A percentile compares a stretch with the other conserved stretches of the same genome.
These are phyloP conservation scores for Zasmidium citrigriseum DNA, from an alignment of 2,329 filamentous ascomycete species.

Conservation along the genomic window DNA sequence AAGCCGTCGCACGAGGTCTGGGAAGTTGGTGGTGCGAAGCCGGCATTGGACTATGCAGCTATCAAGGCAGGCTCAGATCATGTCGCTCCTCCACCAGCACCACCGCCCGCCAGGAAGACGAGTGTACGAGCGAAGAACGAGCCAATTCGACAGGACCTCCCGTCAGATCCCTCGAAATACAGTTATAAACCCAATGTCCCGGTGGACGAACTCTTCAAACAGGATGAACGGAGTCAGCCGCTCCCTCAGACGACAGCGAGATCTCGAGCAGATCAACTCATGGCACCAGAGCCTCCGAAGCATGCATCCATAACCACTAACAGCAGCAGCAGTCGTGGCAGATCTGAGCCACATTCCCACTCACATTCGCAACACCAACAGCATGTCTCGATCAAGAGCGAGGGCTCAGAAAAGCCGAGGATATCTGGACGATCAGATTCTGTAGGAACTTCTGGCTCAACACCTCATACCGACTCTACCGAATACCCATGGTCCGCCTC, in stretches of 20 bases:
- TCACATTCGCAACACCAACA: constrained; percentile 7
- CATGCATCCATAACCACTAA: background rate
- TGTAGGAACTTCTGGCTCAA: constrained; percentile 37
- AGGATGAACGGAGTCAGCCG: constrained; percentile 5
- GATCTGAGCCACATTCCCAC: constrained; percentile 24
- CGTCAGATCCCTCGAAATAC: constrained; percentile 19
- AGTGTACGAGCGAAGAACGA: constrained; percentile 9
- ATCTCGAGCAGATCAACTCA: constrained; percentile 31
- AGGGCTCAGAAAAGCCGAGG: constrained; percentile 32
- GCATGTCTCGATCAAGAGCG: constrained; percentile 22
- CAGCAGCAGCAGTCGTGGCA: constrained; percentile 16
- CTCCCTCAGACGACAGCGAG: constrained; percentile 19
- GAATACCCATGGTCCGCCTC: constrained; percentile 42
- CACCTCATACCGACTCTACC: constrained; percentile 44
- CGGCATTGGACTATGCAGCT: constrained; percentile 36
- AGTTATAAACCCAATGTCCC: constrained; percentile 18
- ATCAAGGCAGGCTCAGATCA: constrained; percentile 25
- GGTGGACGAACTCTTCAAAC: constrained; percentile 26
- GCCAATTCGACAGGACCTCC: constrained; percentile 11
- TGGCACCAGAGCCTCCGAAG: constrained; percentile 22
- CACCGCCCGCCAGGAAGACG: constrained; percentile 11
- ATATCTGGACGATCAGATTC: constrained; percentile 27
- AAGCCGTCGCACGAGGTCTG: constrained; percentile 38
- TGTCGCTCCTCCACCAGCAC: constrained; percentile 2
- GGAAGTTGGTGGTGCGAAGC: constrained; percentile 34